Conservation (phyloP, 1,139 yeast genomes). For the Petasospora fabianii region DNA sequence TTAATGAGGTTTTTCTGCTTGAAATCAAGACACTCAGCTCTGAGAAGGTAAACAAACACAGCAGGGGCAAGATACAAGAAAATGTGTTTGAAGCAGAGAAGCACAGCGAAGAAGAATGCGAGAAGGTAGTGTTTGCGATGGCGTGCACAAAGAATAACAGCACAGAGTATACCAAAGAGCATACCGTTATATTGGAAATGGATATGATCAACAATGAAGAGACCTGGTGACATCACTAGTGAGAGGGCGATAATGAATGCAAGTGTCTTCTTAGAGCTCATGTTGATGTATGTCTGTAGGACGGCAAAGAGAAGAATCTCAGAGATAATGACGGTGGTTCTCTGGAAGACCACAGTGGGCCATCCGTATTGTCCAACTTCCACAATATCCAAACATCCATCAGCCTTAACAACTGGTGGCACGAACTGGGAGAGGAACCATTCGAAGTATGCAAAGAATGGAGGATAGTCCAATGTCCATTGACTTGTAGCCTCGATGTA, state of each 20-base stretch:
- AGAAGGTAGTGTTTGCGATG: constrained; percentile 53
- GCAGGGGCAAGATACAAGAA: constrained; percentile 94
- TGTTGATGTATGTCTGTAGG: constrained; percentile 66
- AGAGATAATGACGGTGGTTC: constrained; percentile 72
- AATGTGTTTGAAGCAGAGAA: constrained; percentile 91
- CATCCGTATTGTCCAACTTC: constrained; percentile 64
- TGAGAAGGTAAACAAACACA: constrained; percentile 71
- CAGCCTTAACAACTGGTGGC: constrained; percentile 57
- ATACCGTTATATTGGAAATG: constrained; percentile 95
- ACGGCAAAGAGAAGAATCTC: constrained; percentile 71
- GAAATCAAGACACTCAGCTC: constrained; percentile 53
- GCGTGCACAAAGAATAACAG: constrained; percentile 70
- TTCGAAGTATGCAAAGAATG: constrained; percentile 94
- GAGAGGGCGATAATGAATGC: constrained; percentile 79
- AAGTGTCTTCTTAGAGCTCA: constrained; percentile 41
- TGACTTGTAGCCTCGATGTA: constrained; percentile 78
- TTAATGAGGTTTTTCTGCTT: constrained; percentile 30
- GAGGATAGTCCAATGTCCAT: constrained; percentile 98
- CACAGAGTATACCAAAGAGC: constrained; percentile 78
- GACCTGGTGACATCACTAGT: constrained; percentile 83
- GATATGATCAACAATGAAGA: constrained; percentile 83
- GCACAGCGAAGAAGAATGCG: constrained; percentile 69
- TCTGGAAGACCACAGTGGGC: constrained; percentile 78
- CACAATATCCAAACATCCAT: constrained; percentile 77
- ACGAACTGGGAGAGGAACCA: constrained; percentile 71